Evolutionary conservation across 345 rosid species (phyloP).

Genomic region (Citrus cavaleriei): DNA sequence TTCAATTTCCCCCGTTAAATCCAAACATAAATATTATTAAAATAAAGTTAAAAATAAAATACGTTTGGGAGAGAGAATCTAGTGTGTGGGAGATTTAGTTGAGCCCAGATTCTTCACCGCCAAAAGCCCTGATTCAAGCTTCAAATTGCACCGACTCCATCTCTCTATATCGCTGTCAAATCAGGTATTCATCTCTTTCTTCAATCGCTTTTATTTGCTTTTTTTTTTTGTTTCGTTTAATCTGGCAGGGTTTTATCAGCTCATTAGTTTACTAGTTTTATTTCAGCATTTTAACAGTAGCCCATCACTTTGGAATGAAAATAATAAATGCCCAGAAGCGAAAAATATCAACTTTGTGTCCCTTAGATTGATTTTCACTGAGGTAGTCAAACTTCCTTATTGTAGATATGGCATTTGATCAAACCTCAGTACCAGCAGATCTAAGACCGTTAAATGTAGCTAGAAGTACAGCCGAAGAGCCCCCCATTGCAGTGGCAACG

Average conservation of each 20-base stretch:
- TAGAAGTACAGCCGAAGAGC: conserved; percentile 38
- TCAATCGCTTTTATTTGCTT: neutral
- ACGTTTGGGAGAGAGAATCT: neutral
- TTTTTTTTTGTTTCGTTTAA: neutral
- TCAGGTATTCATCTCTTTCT: conserved; percentile 18
- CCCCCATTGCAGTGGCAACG: conserved; percentile 36
- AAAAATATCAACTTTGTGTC: conserved; percentile 23
- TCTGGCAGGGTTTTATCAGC: neutral
- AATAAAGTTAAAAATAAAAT: neutral
- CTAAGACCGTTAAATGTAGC: conserved; percentile 42
- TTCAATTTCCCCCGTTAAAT: conserved; percentile 8
- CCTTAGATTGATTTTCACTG: conserved; percentile 1
- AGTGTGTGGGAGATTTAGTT: neutral
- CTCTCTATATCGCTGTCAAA: conserved; percentile 8
- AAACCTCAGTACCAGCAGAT: conserved; percentile 41
- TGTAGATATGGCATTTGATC: conserved; percentile 61
- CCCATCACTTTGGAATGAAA: neutral
- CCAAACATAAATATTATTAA: neutral
- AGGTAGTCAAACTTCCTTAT: conserved; percentile 5
- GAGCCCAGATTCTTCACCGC: conserved; percentile 18
- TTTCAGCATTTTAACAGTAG: neutral
- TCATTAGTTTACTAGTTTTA: neutral
- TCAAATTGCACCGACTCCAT: neutral
- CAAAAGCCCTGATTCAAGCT: conserved; percentile 18
- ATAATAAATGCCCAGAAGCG: conserved; percentile 7